Evolutionary conservation across 345 rosid genomes (phyloP).

Genomic region (Noccaea caerulescens): DNA sequence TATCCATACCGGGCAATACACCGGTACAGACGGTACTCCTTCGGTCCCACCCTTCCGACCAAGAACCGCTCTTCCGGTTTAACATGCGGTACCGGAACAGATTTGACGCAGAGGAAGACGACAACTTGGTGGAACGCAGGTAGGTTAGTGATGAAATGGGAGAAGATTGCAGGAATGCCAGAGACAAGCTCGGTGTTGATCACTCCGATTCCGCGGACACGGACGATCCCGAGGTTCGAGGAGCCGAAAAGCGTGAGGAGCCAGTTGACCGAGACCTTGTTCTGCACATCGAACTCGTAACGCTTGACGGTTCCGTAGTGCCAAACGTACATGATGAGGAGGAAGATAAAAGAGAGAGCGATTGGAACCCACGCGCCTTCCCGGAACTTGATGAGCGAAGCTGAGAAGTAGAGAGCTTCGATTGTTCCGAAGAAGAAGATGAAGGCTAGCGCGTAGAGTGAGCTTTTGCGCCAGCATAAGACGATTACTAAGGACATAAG

Average conservation of each 20-base stretch:
- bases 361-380: conserved; percentile 99
- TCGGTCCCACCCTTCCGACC: conserved; percentile 86
- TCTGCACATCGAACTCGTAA: conserved; percentile 89
- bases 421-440: conserved; percentile 80
- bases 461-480: conserved; percentile 86
- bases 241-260: conserved; percentile 67
- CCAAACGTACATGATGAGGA: conserved; percentile 81
- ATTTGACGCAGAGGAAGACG: conserved; percentile 90
- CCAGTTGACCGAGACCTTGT: conserved; percentile 93
- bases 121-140: conserved; percentile 97
- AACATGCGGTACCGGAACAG: conserved; percentile 94
- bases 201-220: conserved; percentile 90
- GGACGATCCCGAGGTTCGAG: conserved; percentile 79
- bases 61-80: conserved; percentile 87
- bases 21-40: conserved; percentile 77
- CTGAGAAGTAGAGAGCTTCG: conserved; percentile 95
- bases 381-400: conserved; percentile 88
- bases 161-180: conserved; percentile 93
- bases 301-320: conserved; percentile 89
- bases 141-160: conserved; percentile 98
- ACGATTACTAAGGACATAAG: conserved; percentile 89
- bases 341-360: conserved; percentile 74
- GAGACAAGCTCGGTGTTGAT: conserved; percentile 92
- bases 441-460: conserved; percentile 66
- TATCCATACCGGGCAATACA: conserved; percentile 97